Evolutionary conservation across 2,329 filamentous ascomycete genomes (phyloP).

Genomic region (Westerdykella aurantiaca): DNA sequence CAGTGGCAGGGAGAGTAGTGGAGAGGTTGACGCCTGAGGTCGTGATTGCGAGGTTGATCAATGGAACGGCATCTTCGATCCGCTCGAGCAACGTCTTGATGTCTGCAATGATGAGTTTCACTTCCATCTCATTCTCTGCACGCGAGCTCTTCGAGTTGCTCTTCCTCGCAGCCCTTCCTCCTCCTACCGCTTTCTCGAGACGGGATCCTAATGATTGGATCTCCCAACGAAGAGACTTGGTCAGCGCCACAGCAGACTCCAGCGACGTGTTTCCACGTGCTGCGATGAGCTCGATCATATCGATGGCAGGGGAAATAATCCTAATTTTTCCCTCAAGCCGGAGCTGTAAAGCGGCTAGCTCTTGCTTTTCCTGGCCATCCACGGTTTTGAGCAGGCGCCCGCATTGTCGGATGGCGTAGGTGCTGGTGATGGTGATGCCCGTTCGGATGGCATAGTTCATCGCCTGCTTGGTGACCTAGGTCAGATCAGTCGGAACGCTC

Average conservation of each 20-base stretch:
- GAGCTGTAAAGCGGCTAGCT: slow-evolving; percentile 66
- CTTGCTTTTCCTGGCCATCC: slow-evolving; percentile 63
- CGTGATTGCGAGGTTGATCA: slow-evolving; percentile 89
- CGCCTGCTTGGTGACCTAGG: slow-evolving; percentile 65
- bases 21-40: slow-evolving; percentile 86
- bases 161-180: slow-evolving; percentile 51
- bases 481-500: slow-evolving; percentile 5
- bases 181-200: slow-evolving; percentile 62
- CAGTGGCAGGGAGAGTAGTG: slow-evolving; percentile 68
- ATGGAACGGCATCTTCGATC: slow-evolving; percentile 85
- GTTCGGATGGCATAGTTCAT: slow-evolving; percentile 88
- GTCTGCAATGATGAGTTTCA: slow-evolving; percentile 64
- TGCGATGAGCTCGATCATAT: slow-evolving; percentile 84
- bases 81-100: slow-evolving; percentile 68
- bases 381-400: slow-evolving; percentile 64
- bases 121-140: slow-evolving; percentile 56
- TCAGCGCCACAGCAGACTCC: slow-evolving; percentile 77
- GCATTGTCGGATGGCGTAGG: slow-evolving; percentile 78
- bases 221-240: slow-evolving; percentile 74
- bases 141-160: slow-evolving; percentile 45
- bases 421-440: slow-evolving; percentile 77
- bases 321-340: slow-evolving; percentile 80
- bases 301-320: slow-evolving; percentile 83
- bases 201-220: slow-evolving; percentile 74
- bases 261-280: slow-evolving; percentile 72